Percentiles rank a stretch among this genome's conserved stretches.
Conservation (phyloP, 2,329 filamentous ascomycete species). For the Diplodia scrobiculata region DNA sequence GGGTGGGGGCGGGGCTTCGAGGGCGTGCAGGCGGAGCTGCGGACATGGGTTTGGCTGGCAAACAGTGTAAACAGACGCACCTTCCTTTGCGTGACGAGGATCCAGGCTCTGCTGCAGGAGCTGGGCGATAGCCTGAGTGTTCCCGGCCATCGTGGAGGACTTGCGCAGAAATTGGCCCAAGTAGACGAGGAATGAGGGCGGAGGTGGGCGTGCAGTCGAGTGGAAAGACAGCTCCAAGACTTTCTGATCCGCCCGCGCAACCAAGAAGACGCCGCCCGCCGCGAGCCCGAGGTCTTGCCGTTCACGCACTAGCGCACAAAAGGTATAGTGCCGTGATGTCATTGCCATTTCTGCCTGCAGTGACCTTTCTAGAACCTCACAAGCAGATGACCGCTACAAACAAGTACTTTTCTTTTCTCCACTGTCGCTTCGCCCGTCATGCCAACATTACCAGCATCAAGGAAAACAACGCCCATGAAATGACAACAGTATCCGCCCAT, state of each 20-base stretch:
- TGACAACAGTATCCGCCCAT: constrained; percentile 9
- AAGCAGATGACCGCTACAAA: neutral
- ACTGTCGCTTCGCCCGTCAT: neutral
- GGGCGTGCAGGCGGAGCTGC: constrained; percentile 8
- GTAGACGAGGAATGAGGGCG: neutral
- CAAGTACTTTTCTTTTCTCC: constrained; percentile 1
- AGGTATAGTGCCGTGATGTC: constrained; percentile 16
- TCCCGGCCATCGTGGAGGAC: constrained; percentile 57
- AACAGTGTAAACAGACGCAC: constrained; percentile 54
- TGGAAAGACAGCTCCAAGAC: constrained; percentile 27
- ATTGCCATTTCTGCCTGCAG: neutral
- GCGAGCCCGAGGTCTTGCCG: constrained; percentile 7
- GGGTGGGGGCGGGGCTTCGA: neutral
- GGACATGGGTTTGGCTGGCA: constrained; percentile 1
- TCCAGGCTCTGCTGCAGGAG: constrained; percentile 90
- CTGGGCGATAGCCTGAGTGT: constrained; percentile 69
- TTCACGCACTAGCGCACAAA: neutral
- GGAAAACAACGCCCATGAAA: constrained; percentile 12
- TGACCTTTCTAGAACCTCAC: neutral
- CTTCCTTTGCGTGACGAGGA: constrained; percentile 84
- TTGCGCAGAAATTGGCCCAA: constrained; percentile 17
- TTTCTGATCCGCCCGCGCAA: constrained; percentile 23
- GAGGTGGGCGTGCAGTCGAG: neutral
- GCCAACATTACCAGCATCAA: neutral
- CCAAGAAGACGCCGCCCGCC: neutral